These are phyloP conservation scores for Colletotrichum neosansevieriae DNA, from an alignment of 2,329 filamentous ascomycete species.

Conservation along the genomic window DNA sequence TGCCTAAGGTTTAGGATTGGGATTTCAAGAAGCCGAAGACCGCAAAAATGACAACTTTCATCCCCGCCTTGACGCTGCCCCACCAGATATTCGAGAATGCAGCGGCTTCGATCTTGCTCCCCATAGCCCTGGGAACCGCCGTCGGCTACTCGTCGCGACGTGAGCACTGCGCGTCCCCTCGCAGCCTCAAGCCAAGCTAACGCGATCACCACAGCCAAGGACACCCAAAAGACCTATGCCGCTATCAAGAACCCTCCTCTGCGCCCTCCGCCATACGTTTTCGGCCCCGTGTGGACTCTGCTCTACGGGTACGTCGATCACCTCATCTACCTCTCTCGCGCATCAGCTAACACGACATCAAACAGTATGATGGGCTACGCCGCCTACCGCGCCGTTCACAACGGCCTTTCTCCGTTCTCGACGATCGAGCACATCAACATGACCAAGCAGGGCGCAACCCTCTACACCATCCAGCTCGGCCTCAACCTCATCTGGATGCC, in stretches of 20 bases:
- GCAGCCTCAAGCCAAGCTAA: not conserved
- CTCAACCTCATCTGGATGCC: slow-evolving; percentile 94
- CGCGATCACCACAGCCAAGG: slow-evolving; percentile 55
- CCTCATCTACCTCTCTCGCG: slow-evolving; percentile 7
- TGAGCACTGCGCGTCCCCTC: slow-evolving; percentile 54
- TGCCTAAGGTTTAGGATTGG: not conserved
- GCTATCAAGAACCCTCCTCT: slow-evolving; percentile 76
- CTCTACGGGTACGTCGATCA: slow-evolving; percentile 65
- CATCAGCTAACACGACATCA: slow-evolving; percentile 4
- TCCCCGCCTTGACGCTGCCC: slow-evolving; percentile 83
- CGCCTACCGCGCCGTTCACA: slow-evolving; percentile 79
- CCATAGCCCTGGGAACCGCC: slow-evolving; percentile 78
- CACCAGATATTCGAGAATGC: slow-evolving; percentile 77
- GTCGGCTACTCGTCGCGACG: slow-evolving; percentile 77
- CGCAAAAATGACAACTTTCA: slow-evolving; percentile 79
- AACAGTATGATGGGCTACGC: slow-evolving; percentile 84
- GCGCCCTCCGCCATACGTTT: slow-evolving; percentile 70
- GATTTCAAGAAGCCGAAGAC: not conserved
- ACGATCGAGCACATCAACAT: slow-evolving; percentile 66
- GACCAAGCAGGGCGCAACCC: slow-evolving; percentile 76
- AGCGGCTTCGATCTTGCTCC: slow-evolving; percentile 80
- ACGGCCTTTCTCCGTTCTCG: slow-evolving; percentile 69
- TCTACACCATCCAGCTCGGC: slow-evolving; percentile 88
- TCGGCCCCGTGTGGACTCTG: slow-evolving; percentile 74
- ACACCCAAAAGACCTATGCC: slow-evolving; percentile 72